These are phyloP conservation scores for Asterionellopsis glacialis DNA, from an alignment of 108 stramenopile species.

Conservation along the genomic window DNA sequence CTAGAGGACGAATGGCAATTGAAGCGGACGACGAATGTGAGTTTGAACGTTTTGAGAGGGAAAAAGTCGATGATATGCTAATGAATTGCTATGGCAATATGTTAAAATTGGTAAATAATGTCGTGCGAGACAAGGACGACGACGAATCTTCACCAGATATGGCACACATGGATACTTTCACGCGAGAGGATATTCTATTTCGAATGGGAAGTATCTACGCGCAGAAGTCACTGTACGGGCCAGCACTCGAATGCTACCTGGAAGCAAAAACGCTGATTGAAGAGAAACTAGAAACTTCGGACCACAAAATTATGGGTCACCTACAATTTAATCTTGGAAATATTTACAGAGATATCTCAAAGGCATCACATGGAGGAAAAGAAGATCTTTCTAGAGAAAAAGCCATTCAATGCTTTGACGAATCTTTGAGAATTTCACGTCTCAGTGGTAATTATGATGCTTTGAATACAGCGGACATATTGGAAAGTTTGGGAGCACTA, in stretches of 20 bases:
- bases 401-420: slow-evolving; percentile 7
- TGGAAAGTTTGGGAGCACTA: slow-evolving; percentile 4
- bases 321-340: slow-evolving; percentile 32
- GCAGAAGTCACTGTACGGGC: slow-evolving; percentile 14
- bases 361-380: not conserved
- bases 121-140: not conserved
- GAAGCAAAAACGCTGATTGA: slow-evolving; percentile 37
- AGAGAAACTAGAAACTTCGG: slow-evolving; percentile 22
- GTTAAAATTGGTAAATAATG: not conserved
- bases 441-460: not conserved
- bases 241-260: slow-evolving; percentile 29
- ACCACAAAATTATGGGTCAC: slow-evolving; percentile 36
- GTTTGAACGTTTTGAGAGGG: not conserved
- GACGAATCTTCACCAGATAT: not conserved
- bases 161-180: not conserved
- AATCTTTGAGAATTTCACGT: slow-evolving; percentile 5
- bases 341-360: slow-evolving; percentile 19
- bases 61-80: slow-evolving; percentile 6
- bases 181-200: slow-evolving; percentile 35
- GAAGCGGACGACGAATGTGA: not conserved
- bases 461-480: not conserved
- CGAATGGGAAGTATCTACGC: slow-evolving; percentile 35
- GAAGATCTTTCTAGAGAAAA: not conserved
- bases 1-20: not conserved
- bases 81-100: slow-evolving; percentile 4